A percentile compares a stretch with the other conserved stretches of the same genome.
phyloP scores from a whole-genome alignment of 2,329 filamentous ascomycete species.

The Arthrobotrys musiformis region DNA sequence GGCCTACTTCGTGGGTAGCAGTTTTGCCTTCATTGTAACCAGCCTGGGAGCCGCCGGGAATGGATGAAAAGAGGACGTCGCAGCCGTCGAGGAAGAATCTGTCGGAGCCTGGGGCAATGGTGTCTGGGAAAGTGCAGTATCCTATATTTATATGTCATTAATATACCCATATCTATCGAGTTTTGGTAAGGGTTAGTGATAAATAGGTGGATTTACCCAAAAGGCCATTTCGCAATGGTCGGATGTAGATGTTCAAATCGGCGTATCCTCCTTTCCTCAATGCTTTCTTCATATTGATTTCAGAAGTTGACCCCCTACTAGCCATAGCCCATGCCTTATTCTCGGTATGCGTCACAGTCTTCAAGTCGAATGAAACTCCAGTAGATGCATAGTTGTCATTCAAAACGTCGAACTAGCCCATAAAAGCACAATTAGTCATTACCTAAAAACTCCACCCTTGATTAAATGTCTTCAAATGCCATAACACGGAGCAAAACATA shows the following conservation, averaged over 20 bases:
- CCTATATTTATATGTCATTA: not conserved
- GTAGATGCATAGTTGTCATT: conserved; percentile 28
- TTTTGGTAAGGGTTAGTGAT: too few species aligned
- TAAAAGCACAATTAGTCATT: not conserved
- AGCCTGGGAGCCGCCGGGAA: conserved; percentile 4
- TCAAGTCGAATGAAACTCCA: conserved; percentile 19
- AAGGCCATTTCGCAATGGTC: conserved; percentile 10
- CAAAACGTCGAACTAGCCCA: conserved; percentile 9
- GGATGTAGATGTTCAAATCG: conserved; percentile 32
- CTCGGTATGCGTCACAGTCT: conserved; percentile 18
- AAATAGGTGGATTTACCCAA: conserved; percentile 14
- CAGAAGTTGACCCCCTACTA: not conserved
- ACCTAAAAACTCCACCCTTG: not conserved
- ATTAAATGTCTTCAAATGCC: too few species aligned
- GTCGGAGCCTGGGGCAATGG: not conserved
- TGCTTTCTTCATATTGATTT: conserved; percentile 13
- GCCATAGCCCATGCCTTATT: conserved; percentile 13
- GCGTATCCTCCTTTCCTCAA: conserved; percentile 19
- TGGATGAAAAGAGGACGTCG: conserved; percentile 28
- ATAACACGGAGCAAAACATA: too few species aligned
- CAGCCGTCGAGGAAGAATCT: conserved; percentile 38
- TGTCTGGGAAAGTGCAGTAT: conserved; percentile 39
- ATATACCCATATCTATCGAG: not conserved
- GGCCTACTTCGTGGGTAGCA: conserved; percentile 61
- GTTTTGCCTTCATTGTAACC: conserved; percentile 57